phyloP scores from a whole-genome alignment of 495 filamentous ascomycete genomes.

The Durotheca rogersii region DNA sequence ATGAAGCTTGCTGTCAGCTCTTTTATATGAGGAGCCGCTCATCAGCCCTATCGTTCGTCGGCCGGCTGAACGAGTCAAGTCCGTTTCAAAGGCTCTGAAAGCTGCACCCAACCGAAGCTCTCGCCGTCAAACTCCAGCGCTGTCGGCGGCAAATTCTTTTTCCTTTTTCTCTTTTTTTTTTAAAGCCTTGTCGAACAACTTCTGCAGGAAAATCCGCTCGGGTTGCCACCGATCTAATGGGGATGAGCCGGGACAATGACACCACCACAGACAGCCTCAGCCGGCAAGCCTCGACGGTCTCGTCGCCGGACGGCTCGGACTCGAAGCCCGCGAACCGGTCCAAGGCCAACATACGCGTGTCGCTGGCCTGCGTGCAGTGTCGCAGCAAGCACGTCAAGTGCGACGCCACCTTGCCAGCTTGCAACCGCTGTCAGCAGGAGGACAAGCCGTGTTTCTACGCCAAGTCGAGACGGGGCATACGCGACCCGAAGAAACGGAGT shows the following conservation, averaged over 20 bases:
- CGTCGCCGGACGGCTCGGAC: slow-evolving; percentile 28
- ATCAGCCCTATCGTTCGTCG: slow-evolving; percentile 16
- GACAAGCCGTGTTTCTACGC: slow-evolving; percentile 51
- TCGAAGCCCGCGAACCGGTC: slow-evolving; percentile 28
- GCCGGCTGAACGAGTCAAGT: slow-evolving; percentile 15
- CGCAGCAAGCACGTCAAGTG: slow-evolving; percentile 62
- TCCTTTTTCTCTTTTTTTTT: no score
- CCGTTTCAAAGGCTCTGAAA: slow-evolving; percentile 10
- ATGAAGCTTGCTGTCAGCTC: slow-evolving; percentile 18
- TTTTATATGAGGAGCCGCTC: slow-evolving; percentile 25
- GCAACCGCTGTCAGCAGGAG: slow-evolving; percentile 47
- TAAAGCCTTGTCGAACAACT: neutral
- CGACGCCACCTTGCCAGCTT: slow-evolving; percentile 51
- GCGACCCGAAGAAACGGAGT: slow-evolving; percentile 43
- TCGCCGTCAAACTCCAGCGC: slow-evolving; percentile 2
- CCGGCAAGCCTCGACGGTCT: slow-evolving; percentile 26
- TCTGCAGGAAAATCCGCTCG: slow-evolving; percentile 1
- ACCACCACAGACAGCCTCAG: slow-evolving; percentile 22
- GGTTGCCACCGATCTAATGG: slow-evolving; percentile 14
- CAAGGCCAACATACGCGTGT: slow-evolving; percentile 41
- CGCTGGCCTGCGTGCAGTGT: slow-evolving; percentile 59
- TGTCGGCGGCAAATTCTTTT: slow-evolving; percentile 3
- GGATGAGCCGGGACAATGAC: slow-evolving; percentile 28
- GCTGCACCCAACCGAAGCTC: slow-evolving; percentile 17
- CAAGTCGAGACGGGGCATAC: slow-evolving; percentile 56